phyloP scores from a whole-genome alignment of 129 eudicot genomes.

The Erigeron canadensis region DNA sequence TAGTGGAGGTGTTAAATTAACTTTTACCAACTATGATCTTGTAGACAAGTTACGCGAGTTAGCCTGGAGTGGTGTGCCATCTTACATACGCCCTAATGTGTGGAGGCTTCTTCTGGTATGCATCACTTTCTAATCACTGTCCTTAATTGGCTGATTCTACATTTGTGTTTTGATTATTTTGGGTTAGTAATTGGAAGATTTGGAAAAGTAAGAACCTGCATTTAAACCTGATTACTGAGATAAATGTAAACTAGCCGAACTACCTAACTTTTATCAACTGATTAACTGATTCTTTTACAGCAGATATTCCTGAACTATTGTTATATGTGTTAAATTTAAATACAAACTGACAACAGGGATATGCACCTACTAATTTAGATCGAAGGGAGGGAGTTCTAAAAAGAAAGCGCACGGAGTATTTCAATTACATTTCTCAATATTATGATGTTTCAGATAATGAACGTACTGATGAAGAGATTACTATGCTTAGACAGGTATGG shows the following conservation, averaged over 20 bases:
- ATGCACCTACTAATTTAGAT: slow-evolving; percentile 99
- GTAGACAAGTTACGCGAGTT: slow-evolving; percentile 86
- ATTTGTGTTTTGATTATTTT: too few relatives aligned
- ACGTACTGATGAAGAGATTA: slow-evolving; percentile 95
- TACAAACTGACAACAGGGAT: slow-evolving; percentile 96
- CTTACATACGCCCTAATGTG: slow-evolving; percentile 77
- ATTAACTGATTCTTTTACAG: slow-evolving; percentile 1
- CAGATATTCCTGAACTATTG: slow-evolving; percentile 12
- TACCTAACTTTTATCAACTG: too few relatives aligned
- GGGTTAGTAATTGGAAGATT: slow-evolving; percentile 20
- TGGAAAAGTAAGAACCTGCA: too few relatives aligned
- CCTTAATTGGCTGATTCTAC: too few relatives aligned
- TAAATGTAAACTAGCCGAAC: too few relatives aligned
- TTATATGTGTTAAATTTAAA: slow-evolving; percentile 47
- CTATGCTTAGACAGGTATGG: slow-evolving; percentile 99
- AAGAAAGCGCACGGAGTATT: slow-evolving; percentile 90
- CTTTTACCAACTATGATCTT: not conserved
- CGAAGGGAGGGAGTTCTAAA: slow-evolving; percentile 98
- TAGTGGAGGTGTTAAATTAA: not conserved
- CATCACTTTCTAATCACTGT: not conserved
- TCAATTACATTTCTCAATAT: slow-evolving; percentile 82
- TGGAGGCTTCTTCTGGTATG: slow-evolving; percentile 99
- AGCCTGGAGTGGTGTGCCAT: slow-evolving; percentile 98
- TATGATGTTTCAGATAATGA: slow-evolving; percentile 88
- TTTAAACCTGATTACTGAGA: too few relatives aligned